These are phyloP conservation scores for Candida parachauliodes DNA, from an alignment of 805 yeast species.

Conservation along the genomic window DNA sequence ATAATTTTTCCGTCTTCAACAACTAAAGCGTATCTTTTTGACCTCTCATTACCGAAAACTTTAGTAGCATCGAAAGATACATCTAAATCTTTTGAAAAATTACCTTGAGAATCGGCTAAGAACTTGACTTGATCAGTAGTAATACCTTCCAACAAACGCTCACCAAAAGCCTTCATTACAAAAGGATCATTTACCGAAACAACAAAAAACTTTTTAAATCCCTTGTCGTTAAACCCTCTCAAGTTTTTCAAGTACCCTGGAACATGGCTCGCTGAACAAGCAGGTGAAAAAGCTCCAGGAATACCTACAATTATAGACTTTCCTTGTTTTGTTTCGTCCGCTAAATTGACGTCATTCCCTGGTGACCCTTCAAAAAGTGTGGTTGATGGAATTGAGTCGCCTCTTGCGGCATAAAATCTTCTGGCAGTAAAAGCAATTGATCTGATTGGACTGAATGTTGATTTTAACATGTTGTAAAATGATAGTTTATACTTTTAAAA, in stretches of 20 bases:
- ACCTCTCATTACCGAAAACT: conserved; percentile 73
- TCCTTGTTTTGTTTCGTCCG: conserved; percentile 37
- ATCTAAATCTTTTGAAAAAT: conserved; percentile 63
- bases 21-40: conserved; percentile 71
- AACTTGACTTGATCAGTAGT: conserved; percentile 43
- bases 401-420: conserved; percentile 30
- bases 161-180: conserved; percentile 79
- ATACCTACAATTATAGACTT: conserved; percentile 38
- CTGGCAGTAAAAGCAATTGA: conserved; percentile 5
- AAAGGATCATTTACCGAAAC: conserved; percentile 85
- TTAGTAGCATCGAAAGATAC: conserved; percentile 70
- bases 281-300: conserved; percentile 75
- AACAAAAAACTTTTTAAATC: conserved; percentile 59
- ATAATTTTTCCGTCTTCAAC: conserved; percentile 73
- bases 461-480: conserved; percentile 1
- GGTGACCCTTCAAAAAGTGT: conserved; percentile 62
- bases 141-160: conserved; percentile 23
- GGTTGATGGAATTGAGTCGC: conserved; percentile 59
- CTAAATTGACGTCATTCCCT: conserved; percentile 55
- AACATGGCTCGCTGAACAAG: conserved; percentile 67
- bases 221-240: conserved; percentile 56
- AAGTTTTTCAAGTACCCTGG: conserved; percentile 65
- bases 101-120: conserved; percentile 79
- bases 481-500: no score
- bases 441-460: not conserved